A percentile compares a stretch with the other conserved stretches of the same genome.
Evolutionary conservation across 495 filamentous ascomycete genomes (phyloP).

Genomic region (Xylaria venustula): DNA sequence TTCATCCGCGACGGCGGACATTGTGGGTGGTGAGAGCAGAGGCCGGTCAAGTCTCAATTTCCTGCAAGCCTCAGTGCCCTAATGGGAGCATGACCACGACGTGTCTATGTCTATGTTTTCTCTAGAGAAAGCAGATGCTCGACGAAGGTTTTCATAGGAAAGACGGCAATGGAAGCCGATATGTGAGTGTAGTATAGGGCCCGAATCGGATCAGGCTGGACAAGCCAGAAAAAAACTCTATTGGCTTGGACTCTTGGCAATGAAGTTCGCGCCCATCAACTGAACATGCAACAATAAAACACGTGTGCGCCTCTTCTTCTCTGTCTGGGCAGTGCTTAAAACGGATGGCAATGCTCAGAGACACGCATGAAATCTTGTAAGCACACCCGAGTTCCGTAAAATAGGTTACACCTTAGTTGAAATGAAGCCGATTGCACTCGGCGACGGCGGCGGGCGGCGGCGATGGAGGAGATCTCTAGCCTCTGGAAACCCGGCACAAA

Average conservation of each 20-base stretch:
- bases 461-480: not conserved
- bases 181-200: not conserved
- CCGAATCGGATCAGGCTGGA: not conserved
- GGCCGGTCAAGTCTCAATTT: not conserved
- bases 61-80: constrained; percentile 4
- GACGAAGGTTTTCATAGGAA: not conserved
- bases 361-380: not conserved
- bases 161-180: not conserved
- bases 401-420: too few species aligned
- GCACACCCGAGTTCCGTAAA: not conserved
- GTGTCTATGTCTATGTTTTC: not conserved
- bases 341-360: not conserved
- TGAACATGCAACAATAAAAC: not conserved
- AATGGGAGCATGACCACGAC: not conserved
- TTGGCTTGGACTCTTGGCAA: not conserved
- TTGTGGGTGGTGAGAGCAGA: constrained; percentile 24
- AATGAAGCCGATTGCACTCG: not conserved
- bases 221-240: not conserved
- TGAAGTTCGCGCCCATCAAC: not conserved
- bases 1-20: constrained; percentile 26
- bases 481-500: not conserved
- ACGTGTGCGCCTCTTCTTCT: not conserved
- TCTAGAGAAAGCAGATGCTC: not conserved
- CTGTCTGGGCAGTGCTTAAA: not conserved
- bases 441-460: not conserved